Base-by-base conservation (phyloP, 2,329 filamentous ascomycete genomes). In the Fusarium sp. region DNA sequence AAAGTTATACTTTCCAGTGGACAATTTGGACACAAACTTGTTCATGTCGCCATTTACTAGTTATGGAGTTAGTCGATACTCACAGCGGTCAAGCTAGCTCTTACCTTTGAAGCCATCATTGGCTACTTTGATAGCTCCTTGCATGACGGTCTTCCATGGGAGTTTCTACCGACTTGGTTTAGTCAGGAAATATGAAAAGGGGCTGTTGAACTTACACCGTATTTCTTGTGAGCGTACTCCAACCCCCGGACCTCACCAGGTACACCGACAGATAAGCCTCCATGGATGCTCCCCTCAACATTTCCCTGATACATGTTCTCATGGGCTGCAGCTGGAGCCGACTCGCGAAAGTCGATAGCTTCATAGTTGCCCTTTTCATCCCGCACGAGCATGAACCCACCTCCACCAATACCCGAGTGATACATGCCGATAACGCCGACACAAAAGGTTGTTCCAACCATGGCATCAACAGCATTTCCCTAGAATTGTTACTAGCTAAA, bases 281-380 rank as follows among this genome's bases (percentile, higher is more conserved):
- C 93, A 31, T 85, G 86, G 2, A 96, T 85, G 64, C 94, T 95
- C 2, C 88, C 91, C 2, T 87, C 82, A 1, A 88, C 86, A 73
- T 97, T 92, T 64, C 91, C 91, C 67, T 90, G 87, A 82, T 93
- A 98, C 96, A 98, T 98, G 78, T 97, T 90, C 82, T 95, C 87
- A 74, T 88, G 92, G 0, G 95, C 94, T 0, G 94, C 93, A 0
- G 92, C 93, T 1, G 96, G 96, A 0, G 96, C 96, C 0, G 93
- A 91, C 82, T 98, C 96, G 56, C 96, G 89, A 80, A 97, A 98
- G 83, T 98, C 96, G 76, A 98, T 91, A 68, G 92, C 92, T 80
- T 97, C 95, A 80, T 95, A 97, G 20, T 86, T 86, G n/a, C 95
- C 95, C 68, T 94, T 86, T 18, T 90, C 84, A 37, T 90, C 88